Conservation (phyloP, 257 asterid species). For the Paulownia fortunei region DNA sequence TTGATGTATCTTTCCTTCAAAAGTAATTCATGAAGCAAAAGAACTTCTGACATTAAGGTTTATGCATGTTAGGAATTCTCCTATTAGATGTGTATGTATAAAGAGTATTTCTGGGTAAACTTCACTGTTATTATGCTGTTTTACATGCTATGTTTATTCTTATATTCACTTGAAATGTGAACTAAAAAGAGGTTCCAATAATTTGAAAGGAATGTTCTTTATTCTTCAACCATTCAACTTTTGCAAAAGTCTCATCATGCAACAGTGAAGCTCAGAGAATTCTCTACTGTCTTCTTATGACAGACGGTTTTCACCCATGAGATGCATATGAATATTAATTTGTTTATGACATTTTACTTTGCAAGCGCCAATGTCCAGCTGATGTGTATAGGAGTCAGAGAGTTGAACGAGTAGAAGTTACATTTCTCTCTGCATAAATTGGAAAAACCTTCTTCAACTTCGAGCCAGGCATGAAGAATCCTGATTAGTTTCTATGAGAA, state of each 20-base stretch:
- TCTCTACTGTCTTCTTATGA: too few species aligned
- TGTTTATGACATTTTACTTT: too few species aligned
- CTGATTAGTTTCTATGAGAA: background rate
- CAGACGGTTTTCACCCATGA: too few species aligned
- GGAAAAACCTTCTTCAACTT: background rate
- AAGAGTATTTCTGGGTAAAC: background rate
- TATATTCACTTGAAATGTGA: background rate
- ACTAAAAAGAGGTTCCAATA: background rate
- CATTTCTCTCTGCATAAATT: background rate
- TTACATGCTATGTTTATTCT: background rate
- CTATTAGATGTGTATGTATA: background rate
- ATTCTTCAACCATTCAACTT: background rate
- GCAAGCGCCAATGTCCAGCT: too few species aligned
- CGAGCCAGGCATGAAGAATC: background rate
- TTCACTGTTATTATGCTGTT: slow-evolving; percentile 8
- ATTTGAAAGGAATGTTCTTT: background rate
- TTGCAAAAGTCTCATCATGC: too few species aligned
- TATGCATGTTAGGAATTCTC: background rate
- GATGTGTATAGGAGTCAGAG: background rate
- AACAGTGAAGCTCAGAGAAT: too few species aligned
- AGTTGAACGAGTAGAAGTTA: background rate
- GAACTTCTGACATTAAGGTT: slow-evolving; percentile 5
- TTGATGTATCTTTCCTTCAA: slow-evolving; percentile 5
- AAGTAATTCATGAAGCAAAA: slow-evolving; percentile 25
- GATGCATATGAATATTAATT: too few species aligned